Evolutionary conservation across 306 rosid species (phyloP).

Genomic region (Fagus sylvatica): DNA sequence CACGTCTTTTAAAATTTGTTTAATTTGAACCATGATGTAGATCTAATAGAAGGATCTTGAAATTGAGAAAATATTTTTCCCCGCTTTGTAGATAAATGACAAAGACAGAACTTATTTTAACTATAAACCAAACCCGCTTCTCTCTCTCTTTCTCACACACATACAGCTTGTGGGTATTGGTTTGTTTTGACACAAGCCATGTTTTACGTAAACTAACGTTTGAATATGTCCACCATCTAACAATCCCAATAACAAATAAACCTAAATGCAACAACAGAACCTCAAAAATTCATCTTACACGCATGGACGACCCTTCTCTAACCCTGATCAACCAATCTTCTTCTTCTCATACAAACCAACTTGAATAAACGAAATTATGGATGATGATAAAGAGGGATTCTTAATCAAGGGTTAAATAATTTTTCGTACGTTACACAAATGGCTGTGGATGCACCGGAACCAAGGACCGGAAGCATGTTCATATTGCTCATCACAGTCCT

Average conservation of each 20-base stretch:
- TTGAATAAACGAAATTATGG: slow-evolving; percentile 30
- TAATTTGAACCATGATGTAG: too few species aligned
- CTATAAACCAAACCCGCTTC: slow-evolving; percentile 33
- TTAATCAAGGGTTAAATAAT: too few species aligned
- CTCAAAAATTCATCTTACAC: slow-evolving; percentile 8
- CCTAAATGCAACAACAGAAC: slow-evolving; percentile 21
- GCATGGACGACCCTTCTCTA: neutral
- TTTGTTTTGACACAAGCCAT: slow-evolving; percentile 27
- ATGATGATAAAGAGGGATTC: slow-evolving; percentile 29
- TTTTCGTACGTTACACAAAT: slow-evolving; percentile 17
- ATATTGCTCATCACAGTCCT: slow-evolving; percentile 51
- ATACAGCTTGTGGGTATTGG: slow-evolving; percentile 7
- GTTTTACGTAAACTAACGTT: slow-evolving; percentile 39
- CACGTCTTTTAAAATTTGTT: too few species aligned
- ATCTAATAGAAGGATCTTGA: too few species aligned
- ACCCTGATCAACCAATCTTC: neutral
- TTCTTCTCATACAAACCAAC: slow-evolving; percentile 9
- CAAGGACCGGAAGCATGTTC: slow-evolving; percentile 49
- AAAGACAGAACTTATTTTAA: neutral
- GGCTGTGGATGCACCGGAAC: slow-evolving; percentile 44
- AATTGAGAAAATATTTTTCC: too few species aligned
- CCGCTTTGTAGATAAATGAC: too few species aligned
- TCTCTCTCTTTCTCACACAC: slow-evolving; percentile 10
- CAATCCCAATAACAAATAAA: slow-evolving; percentile 20
- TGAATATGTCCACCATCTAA: slow-evolving; percentile 36